Percentiles rank a stretch among this genome's conserved stretches.
Evolutionary conservation across 2,329 filamentous ascomycete genomes (phyloP).

Genomic region (Fusarium sulawesiense): DNA sequence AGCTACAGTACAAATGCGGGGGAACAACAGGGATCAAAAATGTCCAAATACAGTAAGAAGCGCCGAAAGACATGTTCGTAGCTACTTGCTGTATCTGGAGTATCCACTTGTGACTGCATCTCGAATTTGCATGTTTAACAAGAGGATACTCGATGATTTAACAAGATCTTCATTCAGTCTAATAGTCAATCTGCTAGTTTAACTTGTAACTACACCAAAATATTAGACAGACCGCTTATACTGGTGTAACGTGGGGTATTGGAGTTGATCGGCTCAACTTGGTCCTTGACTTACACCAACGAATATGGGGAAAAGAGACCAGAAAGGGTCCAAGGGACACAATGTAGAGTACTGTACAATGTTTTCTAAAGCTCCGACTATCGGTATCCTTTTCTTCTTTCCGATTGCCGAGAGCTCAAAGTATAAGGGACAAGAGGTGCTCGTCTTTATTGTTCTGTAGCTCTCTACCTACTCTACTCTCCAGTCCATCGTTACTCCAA

Average conservation of each 20-base stretch:
- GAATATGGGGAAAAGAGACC: neutral
- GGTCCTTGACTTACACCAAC: neutral
- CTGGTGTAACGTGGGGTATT: neutral
- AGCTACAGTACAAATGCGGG: conserved; percentile 13
- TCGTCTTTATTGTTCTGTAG: neutral
- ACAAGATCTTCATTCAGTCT: neutral
- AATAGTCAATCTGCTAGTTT: neutral
- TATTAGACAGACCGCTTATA: neutral
- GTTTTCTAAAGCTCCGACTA: conserved; percentile 17
- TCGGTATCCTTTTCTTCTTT: neutral
- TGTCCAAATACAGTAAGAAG: conserved; percentile 24
- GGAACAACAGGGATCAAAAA: neutral
- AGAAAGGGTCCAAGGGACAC: neutral
- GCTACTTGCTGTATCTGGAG: conserved; percentile 14
- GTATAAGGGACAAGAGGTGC: conserved; percentile 32
- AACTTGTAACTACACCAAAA: neutral
- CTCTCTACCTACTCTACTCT: neutral
- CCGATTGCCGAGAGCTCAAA: neutral
- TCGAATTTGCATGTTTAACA: neutral
- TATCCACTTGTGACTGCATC: conserved; percentile 4
- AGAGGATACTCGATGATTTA: neutral
- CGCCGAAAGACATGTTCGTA: conserved; percentile 21
- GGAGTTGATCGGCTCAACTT: conserved; percentile 5
- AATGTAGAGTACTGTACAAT: neutral
- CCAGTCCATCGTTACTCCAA: neutral